Evolutionary conservation across 805 yeast genomes (phyloP).

Genomic region (Ogataea ramenticola): DNA sequence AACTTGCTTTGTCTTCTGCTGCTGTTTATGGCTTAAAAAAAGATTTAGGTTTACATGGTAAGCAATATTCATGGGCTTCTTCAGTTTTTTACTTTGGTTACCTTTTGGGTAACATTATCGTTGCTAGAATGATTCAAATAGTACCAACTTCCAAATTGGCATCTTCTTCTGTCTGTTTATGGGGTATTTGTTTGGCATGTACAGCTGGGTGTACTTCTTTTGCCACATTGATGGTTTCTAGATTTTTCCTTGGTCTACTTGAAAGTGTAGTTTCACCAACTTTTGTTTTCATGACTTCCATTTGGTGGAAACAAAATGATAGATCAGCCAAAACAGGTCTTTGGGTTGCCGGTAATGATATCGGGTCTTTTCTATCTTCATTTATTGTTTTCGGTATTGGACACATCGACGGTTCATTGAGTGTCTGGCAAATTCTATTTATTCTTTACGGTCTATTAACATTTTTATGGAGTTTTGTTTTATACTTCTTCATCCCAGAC

Average conservation of each 20-base stretch:
- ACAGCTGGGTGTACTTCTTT: slow-evolving; percentile 35
- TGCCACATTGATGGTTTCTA: slow-evolving; percentile 38
- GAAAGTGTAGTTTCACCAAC: slow-evolving; percentile 53
- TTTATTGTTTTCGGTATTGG: slow-evolving; percentile 14
- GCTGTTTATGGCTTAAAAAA: slow-evolving; percentile 47
- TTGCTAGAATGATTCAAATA: slow-evolving; percentile 45
- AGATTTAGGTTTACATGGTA: slow-evolving; percentile 43
- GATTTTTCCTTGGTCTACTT: slow-evolving; percentile 43
- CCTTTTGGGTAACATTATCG: slow-evolving; percentile 39
- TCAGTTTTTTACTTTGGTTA: slow-evolving; percentile 48
- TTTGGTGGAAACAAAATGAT: slow-evolving; percentile 41
- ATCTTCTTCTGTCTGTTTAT: slow-evolving; percentile 40
- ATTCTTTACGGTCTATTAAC: slow-evolving; percentile 56
- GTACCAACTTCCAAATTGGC: slow-evolving; percentile 51
- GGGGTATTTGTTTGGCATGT: slow-evolving; percentile 60
- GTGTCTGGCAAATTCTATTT: slow-evolving; percentile 53
- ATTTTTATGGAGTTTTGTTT: slow-evolving; percentile 25
- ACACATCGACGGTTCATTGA: slow-evolving; percentile 30
- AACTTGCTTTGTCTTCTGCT: slow-evolving; percentile 43
- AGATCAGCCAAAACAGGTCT: slow-evolving; percentile 30
- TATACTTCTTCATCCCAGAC: slow-evolving; percentile 31
- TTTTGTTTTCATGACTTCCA: slow-evolving; percentile 46
- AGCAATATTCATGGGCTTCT: slow-evolving; percentile 27
- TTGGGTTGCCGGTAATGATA: slow-evolving; percentile 40
- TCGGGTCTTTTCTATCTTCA: slow-evolving; percentile 34